A percentile compares a stretch with the other conserved stretches of the same genome.
These are phyloP conservation scores for Clarireedia hainanense DNA, from an alignment of 2,329 filamentous ascomycete genomes.

Conservation along the genomic window DNA sequence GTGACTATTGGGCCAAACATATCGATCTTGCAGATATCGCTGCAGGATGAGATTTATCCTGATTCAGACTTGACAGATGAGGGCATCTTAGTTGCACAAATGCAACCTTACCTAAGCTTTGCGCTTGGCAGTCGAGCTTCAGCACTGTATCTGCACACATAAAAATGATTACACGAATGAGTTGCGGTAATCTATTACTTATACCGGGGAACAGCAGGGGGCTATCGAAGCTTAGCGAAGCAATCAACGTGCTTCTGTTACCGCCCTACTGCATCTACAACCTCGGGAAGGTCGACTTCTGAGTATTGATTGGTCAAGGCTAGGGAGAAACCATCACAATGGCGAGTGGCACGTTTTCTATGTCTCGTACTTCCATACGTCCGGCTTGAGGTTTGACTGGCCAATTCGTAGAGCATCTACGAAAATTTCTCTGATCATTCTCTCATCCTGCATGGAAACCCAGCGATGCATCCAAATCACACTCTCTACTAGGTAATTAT, in stretches of 20 bases:
- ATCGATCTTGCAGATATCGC: not conserved
- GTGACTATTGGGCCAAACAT: not conserved
- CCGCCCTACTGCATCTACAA: conserved; percentile 3
- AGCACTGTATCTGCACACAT: not conserved
- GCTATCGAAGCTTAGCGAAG: not conserved
- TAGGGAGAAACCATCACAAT: conserved; percentile 2
- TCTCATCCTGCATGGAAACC: not conserved
- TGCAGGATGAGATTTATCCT: conserved; percentile 1
- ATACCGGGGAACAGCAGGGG: not conserved
- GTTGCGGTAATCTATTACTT: not conserved
- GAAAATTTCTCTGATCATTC: conserved; percentile 2
- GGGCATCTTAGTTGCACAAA: not conserved
- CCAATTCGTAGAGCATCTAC: conserved; percentile 2
- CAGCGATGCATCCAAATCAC: conserved; percentile 3
- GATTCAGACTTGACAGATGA: not conserved
- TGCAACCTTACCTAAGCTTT: not conserved
- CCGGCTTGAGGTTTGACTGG: conserved; percentile 3
- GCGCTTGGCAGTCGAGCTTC: not conserved
- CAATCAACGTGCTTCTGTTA: conserved; percentile 9
- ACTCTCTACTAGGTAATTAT: not conserved
- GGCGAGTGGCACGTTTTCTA: conserved; percentile 3
- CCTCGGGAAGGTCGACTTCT: not conserved
- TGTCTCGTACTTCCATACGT: not conserved
- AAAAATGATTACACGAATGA: not conserved
- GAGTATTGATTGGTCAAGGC: not conserved